Evolutionary conservation across 805 yeast species (phyloP).

Genomic region (Wickerhamomyces rabaulensis): DNA sequence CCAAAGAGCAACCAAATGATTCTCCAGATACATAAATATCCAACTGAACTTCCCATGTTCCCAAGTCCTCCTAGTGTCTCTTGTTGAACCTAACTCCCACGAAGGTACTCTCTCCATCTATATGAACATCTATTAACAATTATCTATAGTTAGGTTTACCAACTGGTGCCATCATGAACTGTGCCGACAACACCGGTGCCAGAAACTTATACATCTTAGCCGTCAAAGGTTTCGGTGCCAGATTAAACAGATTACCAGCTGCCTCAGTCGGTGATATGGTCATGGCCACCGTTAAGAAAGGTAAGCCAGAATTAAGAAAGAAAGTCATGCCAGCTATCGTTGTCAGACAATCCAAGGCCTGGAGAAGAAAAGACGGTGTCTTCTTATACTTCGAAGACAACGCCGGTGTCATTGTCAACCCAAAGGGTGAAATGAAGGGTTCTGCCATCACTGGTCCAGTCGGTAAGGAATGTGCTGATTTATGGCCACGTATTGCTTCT

Average conservation of each 20-base stretch:
- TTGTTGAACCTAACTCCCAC: not conserved
- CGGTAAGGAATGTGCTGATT: slow-evolving; percentile 99
- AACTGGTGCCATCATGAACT: slow-evolving; percentile 99
- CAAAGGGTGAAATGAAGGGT: slow-evolving; percentile 99
- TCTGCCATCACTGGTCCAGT: slow-evolving; percentile 99
- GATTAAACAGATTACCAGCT: slow-evolving; percentile 99
- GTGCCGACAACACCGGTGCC: slow-evolving; percentile 99
- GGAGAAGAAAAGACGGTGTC: slow-evolving; percentile 99
- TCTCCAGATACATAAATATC: no score
- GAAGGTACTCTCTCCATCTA: not conserved
- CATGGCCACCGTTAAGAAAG: slow-evolving; percentile 99
- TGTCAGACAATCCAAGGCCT: slow-evolving; percentile 98
- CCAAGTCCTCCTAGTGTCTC: not conserved
- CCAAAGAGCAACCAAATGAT: no score
- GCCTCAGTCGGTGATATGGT: slow-evolving; percentile 99
- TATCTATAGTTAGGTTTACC: slow-evolving; percentile 88
- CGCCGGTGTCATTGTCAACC: slow-evolving; percentile 99
- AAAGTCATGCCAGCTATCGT: slow-evolving; percentile 99
- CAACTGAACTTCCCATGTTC: not conserved
- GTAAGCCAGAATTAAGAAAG: slow-evolving; percentile 99
- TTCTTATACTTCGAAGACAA: slow-evolving; percentile 99
- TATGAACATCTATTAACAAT: slow-evolving; percentile 10
- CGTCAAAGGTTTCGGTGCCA: slow-evolving; percentile 99
- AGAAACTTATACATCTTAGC: slow-evolving; percentile 98
- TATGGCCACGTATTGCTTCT: slow-evolving; percentile 99